Percentiles rank a stretch among this genome's conserved stretches.
Conservation (phyloP, 2,329 filamentous ascomycete species). For the Paraphaeosphaeria sporulosa region DNA sequence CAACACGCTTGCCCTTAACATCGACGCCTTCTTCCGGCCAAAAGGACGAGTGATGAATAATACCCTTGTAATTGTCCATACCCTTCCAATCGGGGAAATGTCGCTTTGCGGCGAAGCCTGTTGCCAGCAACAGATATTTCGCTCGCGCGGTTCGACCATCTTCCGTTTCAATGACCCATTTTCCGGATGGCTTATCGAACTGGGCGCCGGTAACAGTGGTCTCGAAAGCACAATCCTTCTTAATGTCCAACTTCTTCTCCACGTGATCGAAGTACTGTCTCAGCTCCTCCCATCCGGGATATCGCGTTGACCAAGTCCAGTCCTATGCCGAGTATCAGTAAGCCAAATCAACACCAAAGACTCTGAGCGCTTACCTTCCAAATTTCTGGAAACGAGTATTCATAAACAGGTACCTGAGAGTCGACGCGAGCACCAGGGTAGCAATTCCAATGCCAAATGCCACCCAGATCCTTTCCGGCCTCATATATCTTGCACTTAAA, state of each 20-base stretch:
- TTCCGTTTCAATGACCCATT: constrained; percentile 61
- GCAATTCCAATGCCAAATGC: constrained; percentile 56
- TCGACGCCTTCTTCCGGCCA: constrained; percentile 67
- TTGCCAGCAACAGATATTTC: constrained; percentile 62
- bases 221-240: constrained; percentile 65
- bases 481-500: constrained; percentile 52
- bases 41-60: constrained; percentile 66
- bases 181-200: constrained; percentile 58
- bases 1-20: constrained; percentile 65
- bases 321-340: constrained; percentile 42
- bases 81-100: constrained; percentile 68
- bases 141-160: constrained; percentile 61
- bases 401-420: constrained; percentile 56
- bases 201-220: constrained; percentile 62
- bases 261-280: constrained; percentile 67
- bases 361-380: constrained; percentile 47
- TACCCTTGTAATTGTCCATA: constrained; percentile 66
- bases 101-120: constrained; percentile 67
- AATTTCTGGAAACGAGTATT: constrained; percentile 57
- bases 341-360: background rate
- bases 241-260: constrained; percentile 62
- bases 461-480: constrained; percentile 51
- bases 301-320: constrained; percentile 65
- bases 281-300: constrained; percentile 62
- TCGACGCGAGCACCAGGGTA: constrained; percentile 59